These are phyloP conservation scores for Colletotrichum brevisporum DNA, from an alignment of 2,329 filamentous ascomycete genomes.

Conservation along the genomic window DNA sequence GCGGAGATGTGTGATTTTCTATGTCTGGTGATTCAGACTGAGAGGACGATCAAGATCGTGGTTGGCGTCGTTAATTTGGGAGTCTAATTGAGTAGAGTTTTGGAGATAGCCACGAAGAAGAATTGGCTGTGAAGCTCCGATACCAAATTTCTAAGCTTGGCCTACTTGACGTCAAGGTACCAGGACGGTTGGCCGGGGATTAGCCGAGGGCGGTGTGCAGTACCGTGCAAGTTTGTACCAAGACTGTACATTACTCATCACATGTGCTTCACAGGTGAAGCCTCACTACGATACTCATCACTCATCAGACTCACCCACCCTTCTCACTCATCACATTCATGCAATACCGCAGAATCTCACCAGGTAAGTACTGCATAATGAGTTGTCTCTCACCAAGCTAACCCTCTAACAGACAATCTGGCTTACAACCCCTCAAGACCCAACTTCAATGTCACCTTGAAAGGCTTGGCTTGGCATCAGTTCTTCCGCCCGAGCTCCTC, in stretches of 20 bases:
- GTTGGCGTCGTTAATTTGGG: no score
- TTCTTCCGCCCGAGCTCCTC: conserved; percentile 13
- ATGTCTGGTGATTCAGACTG: no score
- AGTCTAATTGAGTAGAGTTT: background rate
- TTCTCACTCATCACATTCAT: background rate
- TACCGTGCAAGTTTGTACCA: background rate
- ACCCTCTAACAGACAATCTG: no score
- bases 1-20: background rate
- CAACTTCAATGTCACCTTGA: conserved; percentile 12
- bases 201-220: background rate
- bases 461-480: conserved; percentile 8
- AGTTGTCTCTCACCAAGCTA: no score
- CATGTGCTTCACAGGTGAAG: conserved; percentile 4
- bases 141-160: conserved; percentile 33
- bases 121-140: conserved; percentile 13
- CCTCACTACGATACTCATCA: background rate
- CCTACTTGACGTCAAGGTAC: conserved; percentile 25
- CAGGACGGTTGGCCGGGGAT: background rate
- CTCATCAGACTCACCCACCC: background rate
- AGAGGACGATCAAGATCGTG: no score
- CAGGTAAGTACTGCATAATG: background rate
- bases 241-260: background rate
- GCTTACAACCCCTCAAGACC: background rate
- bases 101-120: background rate
- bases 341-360: background rate